Conservation (phyloP, 1,139 yeast genomes). For the Suhomyces bribrorum region DNA sequence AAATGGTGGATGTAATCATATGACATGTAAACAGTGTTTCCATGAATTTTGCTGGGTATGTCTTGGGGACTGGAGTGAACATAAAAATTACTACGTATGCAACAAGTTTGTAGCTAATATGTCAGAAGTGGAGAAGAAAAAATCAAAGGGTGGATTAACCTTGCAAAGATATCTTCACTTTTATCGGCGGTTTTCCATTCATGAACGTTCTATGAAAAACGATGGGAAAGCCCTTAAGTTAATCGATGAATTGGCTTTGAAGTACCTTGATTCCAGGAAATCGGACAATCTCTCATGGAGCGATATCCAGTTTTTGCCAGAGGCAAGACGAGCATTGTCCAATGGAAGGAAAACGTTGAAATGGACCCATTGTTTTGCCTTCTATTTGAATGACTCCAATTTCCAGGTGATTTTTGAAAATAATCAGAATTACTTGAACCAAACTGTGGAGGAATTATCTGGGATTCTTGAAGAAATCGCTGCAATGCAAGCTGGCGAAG, state of each 20-base stretch:
- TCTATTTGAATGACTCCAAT: conserved; percentile 54
- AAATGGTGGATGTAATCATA: conserved; percentile 95
- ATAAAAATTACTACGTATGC: conserved; percentile 71
- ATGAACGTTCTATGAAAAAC: conserved; percentile 74
- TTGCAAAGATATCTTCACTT: conserved; percentile 74
- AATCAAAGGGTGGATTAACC: conserved; percentile 38
- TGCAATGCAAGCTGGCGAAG: conserved; percentile 36
- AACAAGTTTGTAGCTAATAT: conserved; percentile 46
- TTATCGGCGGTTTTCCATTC: conserved; percentile 73
- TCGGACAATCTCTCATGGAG: conserved; percentile 61
- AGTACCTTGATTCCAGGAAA: conserved; percentile 51
- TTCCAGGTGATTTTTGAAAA: conserved; percentile 67
- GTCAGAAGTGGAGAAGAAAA: conserved; percentile 31
- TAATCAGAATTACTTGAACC: conserved; percentile 69
- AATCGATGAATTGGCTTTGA: conserved; percentile 65
- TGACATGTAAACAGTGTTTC: conserved; percentile 79
- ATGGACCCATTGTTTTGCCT: conserved; percentile 91
- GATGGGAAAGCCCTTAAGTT: conserved; percentile 64
- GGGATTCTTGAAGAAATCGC: conserved; percentile 60
- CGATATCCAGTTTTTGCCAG: conserved; percentile 81
- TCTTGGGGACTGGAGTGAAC: conserved; percentile 72
- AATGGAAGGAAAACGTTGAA: conserved; percentile 76
- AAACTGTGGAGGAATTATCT: conserved; percentile 78
- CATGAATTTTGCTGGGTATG: conserved; percentile 96
- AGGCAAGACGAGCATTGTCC: conserved; percentile 63